Conservation (phyloP, 2,329 filamentous ascomycete genomes). For the Fonsecaea multimorphosa region DNA sequence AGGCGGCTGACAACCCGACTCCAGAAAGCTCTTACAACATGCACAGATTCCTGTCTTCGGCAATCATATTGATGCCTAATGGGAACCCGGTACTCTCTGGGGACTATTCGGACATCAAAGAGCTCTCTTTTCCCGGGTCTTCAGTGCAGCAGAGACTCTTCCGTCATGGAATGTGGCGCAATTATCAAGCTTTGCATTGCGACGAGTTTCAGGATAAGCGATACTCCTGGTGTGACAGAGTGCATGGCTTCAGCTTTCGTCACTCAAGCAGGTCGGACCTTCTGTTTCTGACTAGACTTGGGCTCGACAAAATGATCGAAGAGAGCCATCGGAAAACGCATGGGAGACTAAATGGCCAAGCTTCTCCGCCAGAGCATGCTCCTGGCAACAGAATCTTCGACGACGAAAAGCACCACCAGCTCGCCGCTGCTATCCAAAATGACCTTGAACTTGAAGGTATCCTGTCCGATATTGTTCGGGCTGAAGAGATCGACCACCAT, state of each 20-base stretch:
- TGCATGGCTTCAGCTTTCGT: constrained; percentile 8
- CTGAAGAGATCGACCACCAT: constrained; percentile 4
- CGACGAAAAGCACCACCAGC: not conserved
- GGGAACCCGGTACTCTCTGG: not conserved
- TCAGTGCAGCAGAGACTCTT: constrained; percentile 1
- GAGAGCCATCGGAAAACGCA: not conserved
- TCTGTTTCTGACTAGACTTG: constrained; percentile 11
- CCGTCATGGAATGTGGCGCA: constrained; percentile 1
- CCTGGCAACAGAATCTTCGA: not conserved
- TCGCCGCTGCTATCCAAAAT: not conserved
- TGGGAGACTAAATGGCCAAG: not conserved
- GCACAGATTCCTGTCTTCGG: not conserved
- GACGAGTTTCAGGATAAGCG: not conserved
- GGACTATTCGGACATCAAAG: not conserved
- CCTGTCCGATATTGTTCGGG: constrained; percentile 2
- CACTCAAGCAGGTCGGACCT: not conserved
- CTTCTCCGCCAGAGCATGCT: not conserved
- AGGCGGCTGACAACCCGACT: too few relatives aligned
- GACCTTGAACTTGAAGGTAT: constrained; percentile 7
- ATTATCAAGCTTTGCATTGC: constrained; percentile 7
- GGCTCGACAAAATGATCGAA: constrained; percentile 5
- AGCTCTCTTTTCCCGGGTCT: constrained; percentile 3
- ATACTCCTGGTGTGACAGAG: constrained; percentile 2
- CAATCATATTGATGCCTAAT: not conserved
- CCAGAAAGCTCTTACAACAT: not conserved